Conservation (phyloP, 2,329 filamentous ascomycete species). For the Akanthomyces lecanii region DNA sequence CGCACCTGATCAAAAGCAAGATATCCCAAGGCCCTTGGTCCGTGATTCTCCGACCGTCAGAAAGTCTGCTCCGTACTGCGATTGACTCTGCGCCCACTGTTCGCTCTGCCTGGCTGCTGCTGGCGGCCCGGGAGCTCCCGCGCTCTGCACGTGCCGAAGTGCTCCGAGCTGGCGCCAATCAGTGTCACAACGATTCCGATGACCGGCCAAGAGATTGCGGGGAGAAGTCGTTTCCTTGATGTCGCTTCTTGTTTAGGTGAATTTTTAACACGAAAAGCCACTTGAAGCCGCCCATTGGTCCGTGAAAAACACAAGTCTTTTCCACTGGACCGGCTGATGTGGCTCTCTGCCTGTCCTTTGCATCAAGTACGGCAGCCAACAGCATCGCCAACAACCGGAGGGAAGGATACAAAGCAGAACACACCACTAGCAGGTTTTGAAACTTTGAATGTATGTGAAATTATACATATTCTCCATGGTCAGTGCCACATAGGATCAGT, state of each 20-base stretch:
- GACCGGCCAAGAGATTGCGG: neutral
- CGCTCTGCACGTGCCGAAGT: constrained; percentile 11
- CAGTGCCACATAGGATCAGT: too few species aligned
- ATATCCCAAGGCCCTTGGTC: neutral
- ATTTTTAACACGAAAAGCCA: neutral
- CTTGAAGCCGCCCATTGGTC: constrained; percentile 1
- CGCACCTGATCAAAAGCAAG: neutral
- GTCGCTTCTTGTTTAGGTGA: neutral
- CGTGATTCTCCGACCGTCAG: constrained; percentile 3
- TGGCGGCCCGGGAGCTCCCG: constrained; percentile 10
- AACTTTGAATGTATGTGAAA: too few species aligned
- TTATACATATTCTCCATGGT: too few species aligned
- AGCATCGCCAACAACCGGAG: too few species aligned
- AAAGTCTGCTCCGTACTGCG: neutral
- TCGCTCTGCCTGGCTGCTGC: neutral
- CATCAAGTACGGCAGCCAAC: too few species aligned
- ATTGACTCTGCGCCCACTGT: neutral
- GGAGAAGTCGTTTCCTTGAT: neutral
- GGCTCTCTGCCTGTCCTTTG: too few species aligned
- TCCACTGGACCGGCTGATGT: neutral
- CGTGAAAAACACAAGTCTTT: neutral
- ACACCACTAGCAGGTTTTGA: too few species aligned
- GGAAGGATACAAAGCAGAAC: too few species aligned
- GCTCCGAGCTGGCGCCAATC: neutral
- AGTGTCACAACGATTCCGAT: neutral